These are phyloP conservation scores for Apophysomyces sp. DNA, from an alignment of 371 early-diverging fungal genomes.

Conservation along the genomic window DNA sequence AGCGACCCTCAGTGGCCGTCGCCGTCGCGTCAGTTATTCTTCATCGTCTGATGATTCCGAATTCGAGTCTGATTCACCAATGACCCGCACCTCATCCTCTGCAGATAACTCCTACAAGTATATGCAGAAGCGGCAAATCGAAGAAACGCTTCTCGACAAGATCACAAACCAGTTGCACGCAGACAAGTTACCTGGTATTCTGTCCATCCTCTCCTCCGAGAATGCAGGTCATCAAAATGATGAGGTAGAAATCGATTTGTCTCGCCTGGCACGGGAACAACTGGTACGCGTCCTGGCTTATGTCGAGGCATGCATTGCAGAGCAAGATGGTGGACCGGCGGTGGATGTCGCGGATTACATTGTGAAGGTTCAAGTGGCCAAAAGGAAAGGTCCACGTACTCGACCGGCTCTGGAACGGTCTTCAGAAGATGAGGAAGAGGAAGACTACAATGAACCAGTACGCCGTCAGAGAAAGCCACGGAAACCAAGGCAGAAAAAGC, in stretches of 20 bases:
- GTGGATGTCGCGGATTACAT: conserved; percentile 40
- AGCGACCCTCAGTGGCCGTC: conserved; percentile 33
- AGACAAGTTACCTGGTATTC: conserved; percentile 47
- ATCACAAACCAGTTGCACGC: conserved; percentile 42
- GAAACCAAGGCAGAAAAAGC: conserved; percentile 7
- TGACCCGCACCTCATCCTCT: conserved; percentile 15
- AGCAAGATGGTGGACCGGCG: conserved; percentile 47
- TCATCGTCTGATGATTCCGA: conserved; percentile 34
- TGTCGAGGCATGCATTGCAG: conserved; percentile 50
- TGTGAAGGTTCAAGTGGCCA: conserved; percentile 7
- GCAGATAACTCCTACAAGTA: conserved; percentile 21
- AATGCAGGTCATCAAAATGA: conserved; percentile 27
- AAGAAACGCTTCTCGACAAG: conserved; percentile 42
- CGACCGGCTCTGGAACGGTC: conserved; percentile 10
- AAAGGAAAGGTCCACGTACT: conserved; percentile 16
- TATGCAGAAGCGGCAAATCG: conserved; percentile 50
- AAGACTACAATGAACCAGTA: conserved; percentile 6
- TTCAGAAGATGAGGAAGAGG: conserved; percentile 16
- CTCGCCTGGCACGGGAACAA: conserved; percentile 46
- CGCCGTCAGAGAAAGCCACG: conserved; percentile 12
- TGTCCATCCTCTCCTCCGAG: conserved; percentile 41
- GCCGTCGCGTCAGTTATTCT: conserved; percentile 21
- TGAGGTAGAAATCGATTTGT: conserved; percentile 50
- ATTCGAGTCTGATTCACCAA: conserved; percentile 32
- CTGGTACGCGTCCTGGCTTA: conserved; percentile 39